Evolutionary conservation across 192 early-diverging fungal species (phyloP).

Genomic region (Dispira simplex): DNA sequence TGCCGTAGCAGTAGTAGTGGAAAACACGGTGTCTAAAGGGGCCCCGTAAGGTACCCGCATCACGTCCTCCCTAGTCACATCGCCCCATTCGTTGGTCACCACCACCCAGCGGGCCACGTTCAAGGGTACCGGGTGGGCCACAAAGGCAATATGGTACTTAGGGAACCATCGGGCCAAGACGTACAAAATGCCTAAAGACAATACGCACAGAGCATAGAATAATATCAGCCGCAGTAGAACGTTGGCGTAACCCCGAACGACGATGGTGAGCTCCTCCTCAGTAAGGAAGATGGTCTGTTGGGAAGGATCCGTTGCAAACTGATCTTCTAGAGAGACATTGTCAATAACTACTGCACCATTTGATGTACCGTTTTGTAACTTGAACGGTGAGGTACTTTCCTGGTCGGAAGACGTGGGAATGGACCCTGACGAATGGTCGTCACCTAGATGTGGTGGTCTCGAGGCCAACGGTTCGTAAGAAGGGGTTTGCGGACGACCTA

Average conservation of each 20-base stretch:
- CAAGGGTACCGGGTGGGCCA: conserved; percentile 43
- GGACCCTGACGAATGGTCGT: not conserved
- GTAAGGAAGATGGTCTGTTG: conserved; percentile 38
- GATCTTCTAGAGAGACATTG: not conserved
- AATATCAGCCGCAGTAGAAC: conserved; percentile 27
- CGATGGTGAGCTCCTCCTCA: conserved; percentile 52
- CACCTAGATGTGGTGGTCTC: not conserved
- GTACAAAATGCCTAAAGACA: conserved; percentile 54
- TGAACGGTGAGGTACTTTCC: not conserved
- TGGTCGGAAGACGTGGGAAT: not conserved
- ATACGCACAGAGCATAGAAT: conserved; percentile 45
- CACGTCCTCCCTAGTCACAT: conserved; percentile 32
- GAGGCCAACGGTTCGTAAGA: not conserved
- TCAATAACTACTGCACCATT: not conserved
- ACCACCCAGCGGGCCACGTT: conserved; percentile 57
- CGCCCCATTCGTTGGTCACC: conserved; percentile 55
- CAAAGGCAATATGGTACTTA: conserved; percentile 49
- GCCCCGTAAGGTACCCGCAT: conserved; percentile 43
- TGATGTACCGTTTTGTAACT: not conserved
- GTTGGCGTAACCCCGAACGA: conserved; percentile 46
- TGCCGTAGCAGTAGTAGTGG: conserved; percentile 18
- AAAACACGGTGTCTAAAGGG: conserved; percentile 51
- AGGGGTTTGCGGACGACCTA: no score
- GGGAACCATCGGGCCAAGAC: conserved; percentile 81
- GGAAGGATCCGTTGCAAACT: conserved; percentile 15